A percentile compares a stretch with the other conserved stretches of the same genome.
Conservation (phyloP, 2,329 filamentous ascomycete species). For the Aspergillus costaricaensis region DNA sequence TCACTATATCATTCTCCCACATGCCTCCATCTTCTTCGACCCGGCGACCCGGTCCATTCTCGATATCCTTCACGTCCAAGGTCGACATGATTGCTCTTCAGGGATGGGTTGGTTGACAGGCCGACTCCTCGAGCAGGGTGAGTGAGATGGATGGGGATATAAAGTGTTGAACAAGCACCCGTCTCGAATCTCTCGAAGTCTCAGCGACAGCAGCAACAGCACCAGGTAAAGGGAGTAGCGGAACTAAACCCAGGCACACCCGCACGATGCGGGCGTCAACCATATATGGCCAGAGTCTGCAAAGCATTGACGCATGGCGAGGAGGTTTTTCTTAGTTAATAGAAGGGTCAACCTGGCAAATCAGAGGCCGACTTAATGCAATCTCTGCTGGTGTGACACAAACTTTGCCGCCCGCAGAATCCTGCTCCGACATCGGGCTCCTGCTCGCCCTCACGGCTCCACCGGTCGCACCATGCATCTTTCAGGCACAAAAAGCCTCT, state of each 20-base stretch:
- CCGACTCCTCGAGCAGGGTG: slow-evolving; percentile 1
- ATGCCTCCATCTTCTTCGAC: slow-evolving; percentile 5
- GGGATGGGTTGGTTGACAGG: not conserved
- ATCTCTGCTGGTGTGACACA: slow-evolving; percentile 9
- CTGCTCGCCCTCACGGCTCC: not conserved
- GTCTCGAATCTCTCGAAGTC: not conserved
- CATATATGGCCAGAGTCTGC: not conserved
- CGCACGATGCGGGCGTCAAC: not conserved
- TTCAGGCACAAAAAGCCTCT: not conserved
- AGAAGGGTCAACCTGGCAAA: not conserved
- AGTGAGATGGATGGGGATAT: not conserved
- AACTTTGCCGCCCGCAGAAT: slow-evolving; percentile 1
- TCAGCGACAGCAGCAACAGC: not conserved
- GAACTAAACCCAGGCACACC: not conserved
- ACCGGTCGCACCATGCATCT: not conserved
- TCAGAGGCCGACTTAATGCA: not conserved
- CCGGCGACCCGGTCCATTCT: slow-evolving; percentile 6
- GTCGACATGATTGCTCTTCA: not conserved
- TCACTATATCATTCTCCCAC: slow-evolving; percentile 15
- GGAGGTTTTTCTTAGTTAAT: slow-evolving; percentile 11
- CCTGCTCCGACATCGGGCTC: slow-evolving; percentile 6
- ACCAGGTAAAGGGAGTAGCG: not conserved
- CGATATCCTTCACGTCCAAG: slow-evolving; percentile 16
- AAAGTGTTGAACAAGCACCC: not conserved
- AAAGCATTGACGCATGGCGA: slow-evolving; percentile 5